Evolutionary conservation across 495 filamentous ascomycete genomes (phyloP).

Genomic region (Daldinia decipiens): DNA sequence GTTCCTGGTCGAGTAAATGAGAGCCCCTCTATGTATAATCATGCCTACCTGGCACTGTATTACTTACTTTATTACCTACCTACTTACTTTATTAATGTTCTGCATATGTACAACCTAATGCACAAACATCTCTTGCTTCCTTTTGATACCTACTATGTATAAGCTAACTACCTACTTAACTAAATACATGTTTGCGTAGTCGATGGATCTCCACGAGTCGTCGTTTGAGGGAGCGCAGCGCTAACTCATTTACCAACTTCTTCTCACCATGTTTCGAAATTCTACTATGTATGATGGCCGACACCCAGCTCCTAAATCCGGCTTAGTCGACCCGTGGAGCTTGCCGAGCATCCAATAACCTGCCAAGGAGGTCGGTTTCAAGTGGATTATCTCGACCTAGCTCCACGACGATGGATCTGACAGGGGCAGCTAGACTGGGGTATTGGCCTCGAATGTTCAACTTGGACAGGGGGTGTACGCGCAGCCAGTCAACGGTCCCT

Average conservation of each 20-base stretch:
- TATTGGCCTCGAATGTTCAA: constrained; percentile 32
- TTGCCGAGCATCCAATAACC: constrained; percentile 32
- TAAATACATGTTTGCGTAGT: too few species aligned
- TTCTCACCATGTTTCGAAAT: constrained; percentile 40
- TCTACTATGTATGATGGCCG: constrained; percentile 31
- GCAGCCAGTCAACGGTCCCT: constrained; percentile 32
- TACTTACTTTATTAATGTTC: too few species aligned
- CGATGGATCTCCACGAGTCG: not conserved
- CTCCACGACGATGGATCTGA: constrained; percentile 34
- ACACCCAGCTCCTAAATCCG: constrained; percentile 9
- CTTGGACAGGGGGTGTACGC: constrained; percentile 18
- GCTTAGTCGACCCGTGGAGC: constrained; percentile 22
- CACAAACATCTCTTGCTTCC: not conserved
- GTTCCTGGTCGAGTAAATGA: constrained; percentile 35
- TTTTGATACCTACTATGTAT: not conserved
- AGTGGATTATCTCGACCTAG: constrained; percentile 26
- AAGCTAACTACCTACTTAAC: too few species aligned
- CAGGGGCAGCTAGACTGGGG: constrained; percentile 36
- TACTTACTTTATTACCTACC: not conserved
- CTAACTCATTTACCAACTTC: constrained; percentile 18
- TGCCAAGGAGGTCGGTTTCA: constrained; percentile 38
- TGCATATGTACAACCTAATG: too few species aligned
- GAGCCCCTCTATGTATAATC: constrained; percentile 29
- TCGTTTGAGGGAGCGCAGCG: constrained; percentile 22
- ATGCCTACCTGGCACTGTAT: constrained; percentile 8